Base-by-base conservation (phyloP, 1,284 basidiomycete species). In the Moniliophthora roreri region DNA sequence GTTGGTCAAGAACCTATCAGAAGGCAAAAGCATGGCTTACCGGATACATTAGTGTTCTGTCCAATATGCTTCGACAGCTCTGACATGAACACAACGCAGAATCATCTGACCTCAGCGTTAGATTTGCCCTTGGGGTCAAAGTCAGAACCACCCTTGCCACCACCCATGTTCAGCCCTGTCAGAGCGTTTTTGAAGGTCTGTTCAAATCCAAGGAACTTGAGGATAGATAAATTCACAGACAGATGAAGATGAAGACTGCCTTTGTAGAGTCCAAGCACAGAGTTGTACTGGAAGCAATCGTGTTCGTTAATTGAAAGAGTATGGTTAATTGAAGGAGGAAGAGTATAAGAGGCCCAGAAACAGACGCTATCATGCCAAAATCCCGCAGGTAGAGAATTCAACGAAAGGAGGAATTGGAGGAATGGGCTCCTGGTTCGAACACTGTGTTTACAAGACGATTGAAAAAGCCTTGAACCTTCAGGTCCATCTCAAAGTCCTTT, bases 181-280 rank as follows among this genome's bases (percentile, higher is more conserved):
- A 92, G 78, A 36, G 89, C 89, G 70, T 92, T 92, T 75, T 91
- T 91, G 82, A 91, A 91, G 62, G 84, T 87, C 59, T 78, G 76
- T 74, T 92, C 89, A 68, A 91, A 89, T 51, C 88, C 89, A 60
- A 91, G 81, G 84, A 92, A 92, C 71, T 91, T 91, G 71, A 92
- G 81, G 71, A 92, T 89, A 60, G 85, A 89, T 38, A 92, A 80
- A 76, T 91, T 91, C 72, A 92, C 89, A 52, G 85, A 82, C 58
- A 87, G 87, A 77, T 91, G 89, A 55, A 92, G 80, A 62, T 89
- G 84, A 60, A 91, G 82, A 69, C 88, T 88, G 62, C 89, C 89
- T 72, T 91, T 91, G 82, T 91, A 92, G 38, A 89, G 89, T 54
- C 89, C 89, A 50, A 92, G 80, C n/a, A 87, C 87, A 39, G 88